Evolutionary conservation across 805 yeast genomes (phyloP).

Genomic region (Schwanniomyces occidentalis): DNA sequence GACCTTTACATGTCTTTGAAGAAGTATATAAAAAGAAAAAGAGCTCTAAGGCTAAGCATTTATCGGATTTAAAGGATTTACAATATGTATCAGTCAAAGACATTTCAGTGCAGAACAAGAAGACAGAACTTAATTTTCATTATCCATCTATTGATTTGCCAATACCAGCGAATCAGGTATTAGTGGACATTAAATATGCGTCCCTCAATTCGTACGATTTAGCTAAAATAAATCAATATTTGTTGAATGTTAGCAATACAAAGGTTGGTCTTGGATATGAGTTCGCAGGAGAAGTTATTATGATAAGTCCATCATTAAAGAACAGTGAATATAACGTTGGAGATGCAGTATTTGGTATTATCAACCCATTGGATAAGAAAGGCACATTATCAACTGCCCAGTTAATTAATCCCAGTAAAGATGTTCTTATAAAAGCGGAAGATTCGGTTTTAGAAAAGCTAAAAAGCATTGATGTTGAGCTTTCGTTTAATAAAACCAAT

Average conservation of each 20-base stretch:
- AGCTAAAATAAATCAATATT: conserved; percentile 56
- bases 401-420: conserved; percentile 52
- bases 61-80: conserved; percentile 45
- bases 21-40: not conserved
- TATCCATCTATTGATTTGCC: conserved; percentile 52
- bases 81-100: conserved; percentile 52
- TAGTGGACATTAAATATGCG: conserved; percentile 60
- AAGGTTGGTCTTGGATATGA: conserved; percentile 70
- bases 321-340: conserved; percentile 40
- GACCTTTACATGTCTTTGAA: conserved; percentile 15
- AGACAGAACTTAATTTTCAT: conserved; percentile 52
- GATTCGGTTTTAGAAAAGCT: conserved; percentile 22
- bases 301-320: conserved; percentile 50
- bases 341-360: conserved; percentile 64
- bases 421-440: conserved; percentile 32
- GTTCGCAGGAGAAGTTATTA: conserved; percentile 58
- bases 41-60: not conserved
- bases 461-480: conserved; percentile 21
- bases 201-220: conserved; percentile 69
- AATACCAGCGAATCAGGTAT: conserved; percentile 44
- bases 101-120: conserved; percentile 43
- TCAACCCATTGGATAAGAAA: conserved; percentile 48
- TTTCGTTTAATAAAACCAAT: conserved; percentile 13
- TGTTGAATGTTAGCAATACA: conserved; percentile 51
- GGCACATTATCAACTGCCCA: conserved; percentile 64